Percentiles rank a stretch among this genome's conserved stretches.
phyloP scores from a whole-genome alignment of 176 grass and related monocot genomes.

The Puccinellia tenuiflora region DNA sequence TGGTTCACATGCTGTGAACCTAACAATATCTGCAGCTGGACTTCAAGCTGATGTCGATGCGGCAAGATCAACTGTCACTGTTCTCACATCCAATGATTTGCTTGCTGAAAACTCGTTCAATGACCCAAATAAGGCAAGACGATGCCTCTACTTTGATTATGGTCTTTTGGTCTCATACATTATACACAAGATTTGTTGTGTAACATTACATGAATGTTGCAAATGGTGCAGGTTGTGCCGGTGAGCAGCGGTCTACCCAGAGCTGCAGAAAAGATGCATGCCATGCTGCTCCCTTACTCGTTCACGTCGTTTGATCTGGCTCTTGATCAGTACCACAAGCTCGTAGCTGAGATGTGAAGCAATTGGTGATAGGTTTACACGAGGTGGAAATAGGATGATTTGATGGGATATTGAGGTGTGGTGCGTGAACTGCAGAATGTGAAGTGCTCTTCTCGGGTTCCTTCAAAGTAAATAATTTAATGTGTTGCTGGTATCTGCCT shows the following conservation, averaged over 20 bases:
- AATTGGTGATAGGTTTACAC: not conserved
- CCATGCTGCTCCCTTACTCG: not conserved
- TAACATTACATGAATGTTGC: not conserved
- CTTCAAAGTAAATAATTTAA: not conserved
- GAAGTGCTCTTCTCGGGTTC: not conserved
- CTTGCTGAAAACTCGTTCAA: slow-evolving; percentile 78
- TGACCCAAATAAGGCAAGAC: slow-evolving; percentile 60
- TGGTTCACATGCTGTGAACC: slow-evolving; percentile 19
- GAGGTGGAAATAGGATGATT: not conserved
- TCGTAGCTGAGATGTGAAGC: not conserved
- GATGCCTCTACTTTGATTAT: not conserved
- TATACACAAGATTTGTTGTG: not conserved
- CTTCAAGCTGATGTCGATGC: slow-evolving; percentile 34
- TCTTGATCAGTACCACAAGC: not conserved
- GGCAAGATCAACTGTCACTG: slow-evolving; percentile 33
- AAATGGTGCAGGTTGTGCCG: slow-evolving; percentile 9
- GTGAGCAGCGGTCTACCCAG: not conserved
- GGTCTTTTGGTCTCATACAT: not conserved
- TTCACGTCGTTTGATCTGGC: slow-evolving; percentile 17
- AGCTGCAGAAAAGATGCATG: slow-evolving; percentile 1
- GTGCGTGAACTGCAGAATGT: not conserved
- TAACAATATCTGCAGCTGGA: slow-evolving; percentile 56
- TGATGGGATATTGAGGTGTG: not conserved
- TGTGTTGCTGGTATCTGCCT: not conserved
- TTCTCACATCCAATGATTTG: slow-evolving; percentile 60